Base-by-base conservation (phyloP, 1,284 basidiomycete genomes). In the Xanthoconium separans region DNA sequence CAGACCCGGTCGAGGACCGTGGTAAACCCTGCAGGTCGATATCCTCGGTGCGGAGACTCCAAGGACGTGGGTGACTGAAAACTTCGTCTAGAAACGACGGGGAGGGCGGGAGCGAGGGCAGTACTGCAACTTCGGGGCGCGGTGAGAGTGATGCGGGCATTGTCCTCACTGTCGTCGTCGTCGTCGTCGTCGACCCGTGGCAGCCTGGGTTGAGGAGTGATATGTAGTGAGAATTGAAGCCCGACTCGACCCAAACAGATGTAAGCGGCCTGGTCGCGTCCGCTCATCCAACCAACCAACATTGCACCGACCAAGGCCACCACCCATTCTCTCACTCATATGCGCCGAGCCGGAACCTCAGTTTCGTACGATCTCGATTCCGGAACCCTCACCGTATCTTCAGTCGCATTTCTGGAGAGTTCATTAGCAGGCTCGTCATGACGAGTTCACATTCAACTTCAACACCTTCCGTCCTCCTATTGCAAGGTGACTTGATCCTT, bases 61-160 rank as follows among this genome's bases (percentile, higher is more conserved):
- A 77, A 61, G 60, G 68, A 50, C 64, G 65, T 20, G 69, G 65
- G 46, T 65, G 58, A 53, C 66, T 73, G 59, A 81, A 72, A 54
- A 81, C 80, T 49, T 79, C 77, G 51, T 79, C 79, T 2, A 69
- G 47, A 20, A 71, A 61, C 10, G 67, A 64, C 27, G 77, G 75
- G 6, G 77, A 75, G 10, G 74, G 69, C 20, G 75, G 70, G 47
- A 73, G 62, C 6, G 76, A 76, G 10, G 73, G 65, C 18, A 74
- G 57, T 9, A 69, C 58, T 49, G 62, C 62, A 6, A 51, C 22
- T 12, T 54, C 41, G 12, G 48, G 29, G 40, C 16, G 61, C 12
- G 55, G 51, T 36, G 66, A 52, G 47, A 49, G 46, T 39, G 66
- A 53, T 24, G 47, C 7, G 15, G 65, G 22, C 66, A 69, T 68